Base-by-base conservation (phyloP, 331 rosid genomes). In the Arachis monticola region DNA sequence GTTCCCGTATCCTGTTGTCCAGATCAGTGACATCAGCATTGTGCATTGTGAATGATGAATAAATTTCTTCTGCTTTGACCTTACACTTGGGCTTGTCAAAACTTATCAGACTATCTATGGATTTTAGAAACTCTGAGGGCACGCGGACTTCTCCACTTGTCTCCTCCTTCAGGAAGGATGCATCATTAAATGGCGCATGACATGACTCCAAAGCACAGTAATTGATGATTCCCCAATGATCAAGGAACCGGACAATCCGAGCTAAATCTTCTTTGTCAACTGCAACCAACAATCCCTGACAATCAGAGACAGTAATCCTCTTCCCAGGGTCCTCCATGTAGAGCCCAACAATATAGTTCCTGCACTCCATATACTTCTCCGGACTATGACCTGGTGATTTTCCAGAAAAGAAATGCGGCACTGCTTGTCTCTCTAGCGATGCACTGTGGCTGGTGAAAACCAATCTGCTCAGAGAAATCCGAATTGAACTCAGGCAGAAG, bases 381-480 rank as follows among this genome's bases (percentile, higher is more conserved):
- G 98, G 98, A 27, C 89, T 86, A 64, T 76, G 85, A 59, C 89
- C 92, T 0, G 72, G 81, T 3, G 88, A 81, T 59, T 87, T 95
- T 51, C 98, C 97, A 1, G 97, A 87, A 84, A 95, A 95, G 80
- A 90, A 95, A 86, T 89, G 97, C 0, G 99, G 99, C 84, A 92
- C 99, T 72, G 88, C 99, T 79, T 95, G 99, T 80, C 99, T 95
- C 87, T 95, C 99, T 8, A 95, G 84, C 98, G 83, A 83, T 95
- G 96, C 77, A 95, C 97, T 0, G 92, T 76, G 14, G 93, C 86
- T 0, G 99, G 99, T 14, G 98, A 92, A 85, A 95, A 95, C 99
- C 99, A 95, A 86, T 92, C 99, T 95, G 90, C 74, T 58, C 85
- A 50, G 69, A 62, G 50, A 79, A 75, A 80, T 72, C 62, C 57